Conservation (phyloP, 2,329 filamentous ascomycete species). For the Daldinia sp. region DNA sequence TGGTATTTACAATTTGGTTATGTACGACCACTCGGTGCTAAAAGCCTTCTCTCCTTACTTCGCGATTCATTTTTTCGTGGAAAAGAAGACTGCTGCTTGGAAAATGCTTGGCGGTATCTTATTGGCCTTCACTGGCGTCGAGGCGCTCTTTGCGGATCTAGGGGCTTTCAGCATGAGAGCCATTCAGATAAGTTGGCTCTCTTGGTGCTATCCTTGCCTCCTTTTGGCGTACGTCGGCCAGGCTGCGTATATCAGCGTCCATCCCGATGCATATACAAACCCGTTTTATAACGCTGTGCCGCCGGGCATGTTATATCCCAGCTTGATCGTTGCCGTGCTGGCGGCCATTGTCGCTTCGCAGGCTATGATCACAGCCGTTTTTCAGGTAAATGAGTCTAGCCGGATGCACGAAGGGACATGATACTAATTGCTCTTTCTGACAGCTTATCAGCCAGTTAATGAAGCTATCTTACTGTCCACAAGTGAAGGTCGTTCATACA, state of each 20-base stretch:
- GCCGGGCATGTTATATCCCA: constrained; percentile 72
- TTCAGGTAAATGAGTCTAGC: constrained; percentile 60
- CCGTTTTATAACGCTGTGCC: constrained; percentile 78
- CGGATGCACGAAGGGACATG: background rate
- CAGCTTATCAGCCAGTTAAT: constrained; percentile 60
- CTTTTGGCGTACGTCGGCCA: constrained; percentile 75
- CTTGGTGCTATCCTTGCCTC: constrained; percentile 72
- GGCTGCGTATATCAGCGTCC: constrained; percentile 72
- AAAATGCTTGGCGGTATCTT: constrained; percentile 73
- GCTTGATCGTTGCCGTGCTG: constrained; percentile 72
- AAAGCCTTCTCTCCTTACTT: constrained; percentile 67
- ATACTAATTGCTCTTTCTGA: constrained; percentile 12
- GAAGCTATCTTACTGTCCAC: constrained; percentile 75
- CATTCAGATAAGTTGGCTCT: constrained; percentile 77
- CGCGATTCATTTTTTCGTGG: constrained; percentile 67
- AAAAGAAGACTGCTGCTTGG: constrained; percentile 69
- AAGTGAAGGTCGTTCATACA: constrained; percentile 77
- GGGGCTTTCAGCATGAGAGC: constrained; percentile 76
- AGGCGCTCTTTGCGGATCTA: constrained; percentile 80
- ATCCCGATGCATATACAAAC: constrained; percentile 69
- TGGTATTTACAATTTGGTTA: constrained; percentile 69
- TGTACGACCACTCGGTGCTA: constrained; percentile 62
- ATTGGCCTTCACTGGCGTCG: constrained; percentile 79
- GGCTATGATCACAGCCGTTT: constrained; percentile 79
- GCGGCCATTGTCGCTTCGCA: constrained; percentile 80